Conservation (phyloP, 2,329 filamentous ascomycete genomes). For the Botrytis cinerea region DNA sequence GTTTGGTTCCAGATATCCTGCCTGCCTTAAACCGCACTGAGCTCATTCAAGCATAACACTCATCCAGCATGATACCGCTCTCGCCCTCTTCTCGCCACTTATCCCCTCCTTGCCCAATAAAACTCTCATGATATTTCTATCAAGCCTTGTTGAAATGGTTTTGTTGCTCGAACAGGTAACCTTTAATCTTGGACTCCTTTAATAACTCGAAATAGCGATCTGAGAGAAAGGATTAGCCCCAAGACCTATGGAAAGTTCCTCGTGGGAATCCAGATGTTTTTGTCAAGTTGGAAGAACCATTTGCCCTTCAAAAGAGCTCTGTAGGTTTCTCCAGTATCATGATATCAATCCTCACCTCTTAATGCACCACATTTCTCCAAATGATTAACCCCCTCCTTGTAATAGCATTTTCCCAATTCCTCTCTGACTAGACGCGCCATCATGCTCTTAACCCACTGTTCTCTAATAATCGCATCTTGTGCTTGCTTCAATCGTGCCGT, state of each 20-base stretch:
- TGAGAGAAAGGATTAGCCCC: constrained; percentile 42
- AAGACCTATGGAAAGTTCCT: neutral
- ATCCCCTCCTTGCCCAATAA: neutral
- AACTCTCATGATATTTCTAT: constrained; percentile 16
- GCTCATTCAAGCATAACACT: neutral
- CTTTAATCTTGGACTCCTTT: constrained; percentile 74
- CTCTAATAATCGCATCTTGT: constrained; percentile 78
- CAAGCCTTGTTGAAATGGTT: constrained; percentile 64
- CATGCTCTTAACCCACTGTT: constrained; percentile 90
- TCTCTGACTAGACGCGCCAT: constrained; percentile 81
- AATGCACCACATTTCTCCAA: constrained; percentile 82
- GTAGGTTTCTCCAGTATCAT: neutral
- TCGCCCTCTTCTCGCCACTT: neutral
- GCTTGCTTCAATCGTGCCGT: constrained; percentile 78
- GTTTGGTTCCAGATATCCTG: constrained; percentile 5
- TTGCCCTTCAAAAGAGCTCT: neutral
- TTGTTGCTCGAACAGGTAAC: constrained; percentile 77
- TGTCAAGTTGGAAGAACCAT: neutral
- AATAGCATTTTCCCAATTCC: constrained; percentile 85
- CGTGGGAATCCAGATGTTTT: neutral
- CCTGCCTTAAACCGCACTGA: neutral
- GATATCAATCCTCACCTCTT: constrained; percentile 62
- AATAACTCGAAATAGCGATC: constrained; percentile 79
- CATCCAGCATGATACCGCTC: neutral
- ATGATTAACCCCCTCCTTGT: constrained; percentile 81